phyloP scores from a whole-genome alignment of 2,329 filamentous ascomycete genomes.

The Penicillium olsonii region DNA sequence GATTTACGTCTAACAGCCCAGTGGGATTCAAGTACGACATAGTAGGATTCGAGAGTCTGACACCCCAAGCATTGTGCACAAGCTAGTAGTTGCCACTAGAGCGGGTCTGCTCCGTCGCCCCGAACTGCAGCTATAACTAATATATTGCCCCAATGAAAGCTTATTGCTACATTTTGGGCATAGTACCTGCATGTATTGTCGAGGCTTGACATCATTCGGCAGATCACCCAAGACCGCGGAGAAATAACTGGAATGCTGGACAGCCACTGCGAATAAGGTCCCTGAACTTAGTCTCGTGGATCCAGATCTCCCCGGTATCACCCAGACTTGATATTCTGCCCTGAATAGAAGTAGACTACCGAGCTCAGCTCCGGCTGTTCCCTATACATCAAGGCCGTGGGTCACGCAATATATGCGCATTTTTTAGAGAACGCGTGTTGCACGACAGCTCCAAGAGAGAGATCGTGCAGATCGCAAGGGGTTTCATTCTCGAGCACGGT shows the following conservation, averaged over 20 bases:
- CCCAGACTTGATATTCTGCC: neutral
- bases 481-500: conserved; percentile 6
- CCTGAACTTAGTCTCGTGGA: conserved; percentile 1
- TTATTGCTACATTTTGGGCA: neutral
- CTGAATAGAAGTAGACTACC: too few relatives aligned
- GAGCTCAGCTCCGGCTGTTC: neutral
- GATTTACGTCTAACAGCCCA: too few relatives aligned
- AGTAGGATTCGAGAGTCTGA: too few relatives aligned
- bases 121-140: neutral
- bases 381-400: neutral
- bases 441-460: neutral
- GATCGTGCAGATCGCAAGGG: conserved; percentile 7
- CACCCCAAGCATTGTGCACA: neutral
- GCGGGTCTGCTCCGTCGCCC: neutral
- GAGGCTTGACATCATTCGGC: neutral
- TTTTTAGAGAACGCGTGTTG: neutral
- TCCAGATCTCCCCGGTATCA: too few relatives aligned
- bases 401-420: neutral
- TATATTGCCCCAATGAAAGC: neutral
- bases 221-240: neutral
- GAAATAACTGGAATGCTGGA: conserved; percentile 4
- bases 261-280: conserved; percentile 5
- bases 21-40: too few relatives aligned
- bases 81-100: neutral
- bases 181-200: neutral